Evolutionary conservation across 495 filamentous ascomycete genomes (phyloP), one percentile per base, ranked within the genome.

Genomic region (Neurospora intermedia): DNA sequence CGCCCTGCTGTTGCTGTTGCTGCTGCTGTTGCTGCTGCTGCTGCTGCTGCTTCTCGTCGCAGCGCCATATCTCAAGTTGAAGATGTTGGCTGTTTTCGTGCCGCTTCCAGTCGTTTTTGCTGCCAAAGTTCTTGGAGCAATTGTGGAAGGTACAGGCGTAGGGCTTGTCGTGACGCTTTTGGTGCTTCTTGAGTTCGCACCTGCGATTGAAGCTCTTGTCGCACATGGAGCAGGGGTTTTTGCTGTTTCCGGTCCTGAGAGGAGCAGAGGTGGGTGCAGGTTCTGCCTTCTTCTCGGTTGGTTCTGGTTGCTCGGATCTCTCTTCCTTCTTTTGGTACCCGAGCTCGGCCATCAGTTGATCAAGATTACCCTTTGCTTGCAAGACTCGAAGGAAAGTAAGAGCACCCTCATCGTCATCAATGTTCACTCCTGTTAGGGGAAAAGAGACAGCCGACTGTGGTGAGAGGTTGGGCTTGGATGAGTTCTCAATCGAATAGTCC

Each of bases 61-160:
- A 98, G n/a, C 89, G 88, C 90, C 93, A 98, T 71, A 88, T 86
- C 74, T 94, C 90, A 3, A 88, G 77, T 75, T 91, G 88, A 74
- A 89, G 91, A 78, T 98, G 95, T 79, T 97, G 94, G 38, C 89
- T 91, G 75, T 90, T 93, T 76, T 98, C 95, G 79, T 98, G 95
- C 9, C 96, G 90, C 81, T 97, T 98, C 96, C 95, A 98, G 82
- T 98, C 95, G 62, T 93, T 93, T 78, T 97, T 97, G 83, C 92
- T 94, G 43, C 96, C 95, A 75, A 98, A 97, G 4, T 81, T 86
- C 75, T 93, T 96, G 69, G 84, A 82, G 78, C 96, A 98, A 23
- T 83, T 83, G 11, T 85, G 79, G 69, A 89, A 93, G 9, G 95
- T 98, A 82, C 95, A 98, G 59, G 91, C 92, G 77, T 96, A 98